Conservation (phyloP, 208 protist genomes). For the Leishmania mexicana region DNA sequence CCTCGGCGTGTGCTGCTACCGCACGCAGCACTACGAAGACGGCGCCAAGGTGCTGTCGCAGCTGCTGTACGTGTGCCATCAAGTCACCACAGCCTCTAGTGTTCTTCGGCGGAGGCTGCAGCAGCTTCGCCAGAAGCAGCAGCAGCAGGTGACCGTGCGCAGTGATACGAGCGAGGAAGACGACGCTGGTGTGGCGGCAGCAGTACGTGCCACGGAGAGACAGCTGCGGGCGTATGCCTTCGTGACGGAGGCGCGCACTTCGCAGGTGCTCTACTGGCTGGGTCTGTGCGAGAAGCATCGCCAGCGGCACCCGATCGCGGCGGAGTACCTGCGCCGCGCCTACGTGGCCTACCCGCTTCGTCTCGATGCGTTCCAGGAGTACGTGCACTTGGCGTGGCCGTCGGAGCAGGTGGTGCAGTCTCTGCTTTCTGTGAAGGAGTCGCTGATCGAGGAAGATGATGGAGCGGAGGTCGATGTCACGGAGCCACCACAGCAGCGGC, state of each 20-base stretch:
- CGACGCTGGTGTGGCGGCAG: neutral
- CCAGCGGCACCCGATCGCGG: slow-evolving; percentile 24
- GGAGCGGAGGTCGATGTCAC: slow-evolving; percentile 7
- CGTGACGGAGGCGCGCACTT: slow-evolving; percentile 25
- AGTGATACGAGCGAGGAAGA: slow-evolving; percentile 2
- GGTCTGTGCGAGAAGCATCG: slow-evolving; percentile 58
- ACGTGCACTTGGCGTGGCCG: slow-evolving; percentile 34
- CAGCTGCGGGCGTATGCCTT: slow-evolving; percentile 27
- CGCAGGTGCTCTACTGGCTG: slow-evolving; percentile 66
- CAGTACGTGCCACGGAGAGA: slow-evolving; percentile 1
- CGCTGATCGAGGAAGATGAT: slow-evolving; percentile 19
- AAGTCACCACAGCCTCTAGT: slow-evolving; percentile 17
- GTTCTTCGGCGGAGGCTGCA: slow-evolving; percentile 20
- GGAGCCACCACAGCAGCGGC: slow-evolving; percentile 3
- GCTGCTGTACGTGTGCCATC: slow-evolving; percentile 37
- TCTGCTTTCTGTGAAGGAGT: slow-evolving; percentile 17
- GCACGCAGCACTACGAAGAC: slow-evolving; percentile 64
- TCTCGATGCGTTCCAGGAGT: slow-evolving; percentile 57
- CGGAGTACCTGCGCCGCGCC: slow-evolving; percentile 27
- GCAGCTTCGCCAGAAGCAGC: slow-evolving; percentile 9
- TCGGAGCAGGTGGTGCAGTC: slow-evolving; percentile 20
- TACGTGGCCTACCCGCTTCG: slow-evolving; percentile 43
- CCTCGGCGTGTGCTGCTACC: slow-evolving; percentile 73
- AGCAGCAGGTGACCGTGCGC: neutral
- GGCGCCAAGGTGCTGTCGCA: slow-evolving; percentile 58